phyloP scores from a whole-genome alignment of 371 early-diverging fungal species.

The Catenaria anguillulae region DNA sequence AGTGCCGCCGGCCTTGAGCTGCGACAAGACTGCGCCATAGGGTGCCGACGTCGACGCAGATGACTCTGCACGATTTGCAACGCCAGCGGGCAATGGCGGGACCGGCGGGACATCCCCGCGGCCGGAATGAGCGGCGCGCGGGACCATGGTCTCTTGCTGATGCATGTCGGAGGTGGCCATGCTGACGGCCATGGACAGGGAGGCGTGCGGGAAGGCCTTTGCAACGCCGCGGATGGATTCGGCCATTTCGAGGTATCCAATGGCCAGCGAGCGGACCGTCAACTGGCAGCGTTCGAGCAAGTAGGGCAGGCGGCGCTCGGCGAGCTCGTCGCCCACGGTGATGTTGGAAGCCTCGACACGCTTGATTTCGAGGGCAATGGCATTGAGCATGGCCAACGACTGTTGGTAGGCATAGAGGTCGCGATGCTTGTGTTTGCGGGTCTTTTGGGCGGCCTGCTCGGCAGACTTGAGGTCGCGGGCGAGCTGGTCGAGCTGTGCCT shows the following conservation, averaged over 20 bases:
- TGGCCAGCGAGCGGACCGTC: neutral
- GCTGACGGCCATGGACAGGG: neutral
- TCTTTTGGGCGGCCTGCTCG: neutral
- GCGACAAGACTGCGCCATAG: too few species aligned
- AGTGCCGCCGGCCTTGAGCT: too few species aligned
- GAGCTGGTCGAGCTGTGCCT: neutral
- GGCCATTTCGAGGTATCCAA: neutral
- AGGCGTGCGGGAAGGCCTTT: neutral
- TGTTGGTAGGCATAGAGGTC: constrained; percentile 5
- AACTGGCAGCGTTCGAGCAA: neutral
- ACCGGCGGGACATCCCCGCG: too few species aligned
- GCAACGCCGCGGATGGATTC: neutral
- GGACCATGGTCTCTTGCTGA: too few species aligned
- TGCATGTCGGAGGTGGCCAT: too few species aligned
- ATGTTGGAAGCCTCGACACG: constrained; percentile 1
- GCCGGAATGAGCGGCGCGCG: neutral
- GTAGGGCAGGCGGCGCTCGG: neutral
- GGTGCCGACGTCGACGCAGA: too few species aligned
- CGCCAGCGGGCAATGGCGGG: too few species aligned
- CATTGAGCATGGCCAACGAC: neutral
- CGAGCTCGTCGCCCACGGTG: constrained; percentile 1
- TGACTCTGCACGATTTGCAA: too few species aligned
- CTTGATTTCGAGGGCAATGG: constrained; percentile 1
- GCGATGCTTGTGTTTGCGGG: neutral
- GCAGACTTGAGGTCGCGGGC: neutral